A percentile compares a stretch with the other conserved stretches of the same genome.
phyloP scores from a whole-genome alignment of 768 basidiomycete genomes.

The Rhodotorula taiwanensis region DNA sequence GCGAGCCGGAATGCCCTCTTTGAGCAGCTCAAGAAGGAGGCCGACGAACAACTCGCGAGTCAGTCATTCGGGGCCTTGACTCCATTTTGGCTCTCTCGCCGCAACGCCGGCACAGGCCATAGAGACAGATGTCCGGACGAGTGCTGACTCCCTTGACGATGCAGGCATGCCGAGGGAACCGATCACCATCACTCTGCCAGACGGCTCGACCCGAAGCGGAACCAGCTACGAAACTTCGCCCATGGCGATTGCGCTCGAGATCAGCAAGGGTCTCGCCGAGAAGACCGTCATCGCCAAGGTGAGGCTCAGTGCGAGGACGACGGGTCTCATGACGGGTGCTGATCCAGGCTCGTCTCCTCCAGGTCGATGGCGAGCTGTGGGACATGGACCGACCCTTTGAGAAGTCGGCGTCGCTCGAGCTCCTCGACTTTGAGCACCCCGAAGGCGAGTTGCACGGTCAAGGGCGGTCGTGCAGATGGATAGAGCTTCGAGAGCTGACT shows the following conservation, averaged over 20 bases:
- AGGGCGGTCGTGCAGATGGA: too few species aligned
- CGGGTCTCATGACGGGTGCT: too few species aligned
- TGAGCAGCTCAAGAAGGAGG: constrained; percentile 73
- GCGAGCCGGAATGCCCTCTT: constrained; percentile 84
- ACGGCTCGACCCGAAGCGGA: constrained; percentile 75
- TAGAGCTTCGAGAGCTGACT: constrained; percentile 8
- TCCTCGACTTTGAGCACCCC: constrained; percentile 86
- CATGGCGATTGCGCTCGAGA: constrained; percentile 77
- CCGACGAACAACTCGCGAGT: constrained; percentile 76
- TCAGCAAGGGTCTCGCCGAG: constrained; percentile 81
- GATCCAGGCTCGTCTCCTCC: too few species aligned
- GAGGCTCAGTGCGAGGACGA: too few species aligned
- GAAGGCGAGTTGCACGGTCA: too few species aligned
- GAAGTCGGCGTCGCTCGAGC: constrained; percentile 64
- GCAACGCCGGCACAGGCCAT: too few species aligned
- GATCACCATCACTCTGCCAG: constrained; percentile 74
- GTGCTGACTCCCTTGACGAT: not conserved
- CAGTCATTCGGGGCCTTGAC: too few species aligned
- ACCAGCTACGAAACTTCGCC: constrained; percentile 93
- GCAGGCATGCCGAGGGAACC: constrained; percentile 62
- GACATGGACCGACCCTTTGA: constrained; percentile 95
- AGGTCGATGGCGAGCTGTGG: constrained; percentile 85
- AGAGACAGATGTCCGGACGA: not conserved
- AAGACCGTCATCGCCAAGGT: constrained; percentile 89
- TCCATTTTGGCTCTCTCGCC: constrained; percentile 4